Evolutionary conservation across 495 filamentous ascomycete species (phyloP), one percentile per base, ranked within the genome.

Genomic region (Lichina pygmaea): DNA sequence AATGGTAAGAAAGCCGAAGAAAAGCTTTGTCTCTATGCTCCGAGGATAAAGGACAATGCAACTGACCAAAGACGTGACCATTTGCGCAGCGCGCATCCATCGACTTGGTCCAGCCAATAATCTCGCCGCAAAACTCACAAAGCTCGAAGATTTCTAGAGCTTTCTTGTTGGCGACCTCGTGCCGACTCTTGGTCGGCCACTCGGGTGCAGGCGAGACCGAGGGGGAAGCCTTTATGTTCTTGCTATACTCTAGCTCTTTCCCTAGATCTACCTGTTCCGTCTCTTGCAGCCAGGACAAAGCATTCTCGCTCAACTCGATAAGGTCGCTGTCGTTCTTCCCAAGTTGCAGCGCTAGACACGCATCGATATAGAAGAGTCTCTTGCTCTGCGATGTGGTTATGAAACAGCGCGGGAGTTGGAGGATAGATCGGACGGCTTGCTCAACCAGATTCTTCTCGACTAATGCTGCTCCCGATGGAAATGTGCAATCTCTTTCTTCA

Each of bases 41-140:
- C 4, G 24, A 24, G 24, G 4, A 4, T 4, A 24, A 24, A 24
- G 24, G 13, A 36, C 33, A 11, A 30, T 31, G 17, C 36, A 30
- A 52, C 57, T 44, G 56, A 68, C 65, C 55, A 43, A 64, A 71
- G n/a, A 62, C 45, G 56, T 72, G 69, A 6, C 66, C 66, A 42
- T 55, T 57, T 10, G 50, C 52, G 50, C 69, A 72, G 41, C 60
- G 55, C 8, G 66, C 63, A 44, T 30, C 41, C 30, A 43, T 33
- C 33, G 53, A 43, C 45, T 50, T 52, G 31, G 54, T 52, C 56
- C 66, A 65, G 0, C 48, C 46, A 34, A 72, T 60, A 5, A 52
- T 53, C 5, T 58, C 55, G 10, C 57, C 58, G 45, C 68, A 72
- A 38, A 71, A 61, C 5, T 61, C 59, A 48, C 68, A 72, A 41